phyloP scores from a whole-genome alignment of 2,329 filamentous ascomycete genomes.

The Nigrograna mackinnonii region DNA sequence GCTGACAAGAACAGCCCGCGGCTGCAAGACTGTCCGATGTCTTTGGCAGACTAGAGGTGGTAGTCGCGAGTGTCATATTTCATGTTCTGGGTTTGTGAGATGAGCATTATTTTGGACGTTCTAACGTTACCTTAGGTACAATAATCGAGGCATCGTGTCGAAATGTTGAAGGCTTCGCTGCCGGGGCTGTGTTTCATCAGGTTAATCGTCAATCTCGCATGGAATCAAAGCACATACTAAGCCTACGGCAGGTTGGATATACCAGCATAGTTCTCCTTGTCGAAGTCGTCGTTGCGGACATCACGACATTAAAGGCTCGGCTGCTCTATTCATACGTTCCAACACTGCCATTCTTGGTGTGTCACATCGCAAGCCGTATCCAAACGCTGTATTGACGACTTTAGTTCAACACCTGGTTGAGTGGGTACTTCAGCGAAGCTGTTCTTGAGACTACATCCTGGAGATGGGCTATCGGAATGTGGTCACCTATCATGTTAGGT shows the following conservation, averaged over 20 bases:
- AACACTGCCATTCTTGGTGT: not conserved
- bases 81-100: not conserved
- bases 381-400: slow-evolving; percentile 10
- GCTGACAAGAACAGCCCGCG: not conserved
- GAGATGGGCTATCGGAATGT: not conserved
- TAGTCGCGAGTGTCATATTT: not conserved
- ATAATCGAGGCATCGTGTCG: not conserved
- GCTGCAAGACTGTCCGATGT: not conserved
- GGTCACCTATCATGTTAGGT: not conserved
- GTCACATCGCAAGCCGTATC: not conserved
- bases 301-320: not conserved
- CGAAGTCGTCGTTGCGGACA: not conserved
- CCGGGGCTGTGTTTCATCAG: not conserved
- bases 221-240: not conserved
- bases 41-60: not conserved
- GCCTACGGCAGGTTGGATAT: not conserved
- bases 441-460: not conserved
- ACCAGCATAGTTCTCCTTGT: not conserved
- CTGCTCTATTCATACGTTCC: not conserved
- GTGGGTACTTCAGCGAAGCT: not conserved
- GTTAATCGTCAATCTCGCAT: not conserved
- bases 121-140: not conserved
- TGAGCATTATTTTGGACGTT: not conserved
- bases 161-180: not conserved
- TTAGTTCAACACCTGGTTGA: slow-evolving; percentile 11